A percentile compares a stretch with the other conserved stretches of the same genome.
Evolutionary conservation across 805 yeast genomes (phyloP).

Genomic region (Scheffersomyces ergatensis): DNA sequence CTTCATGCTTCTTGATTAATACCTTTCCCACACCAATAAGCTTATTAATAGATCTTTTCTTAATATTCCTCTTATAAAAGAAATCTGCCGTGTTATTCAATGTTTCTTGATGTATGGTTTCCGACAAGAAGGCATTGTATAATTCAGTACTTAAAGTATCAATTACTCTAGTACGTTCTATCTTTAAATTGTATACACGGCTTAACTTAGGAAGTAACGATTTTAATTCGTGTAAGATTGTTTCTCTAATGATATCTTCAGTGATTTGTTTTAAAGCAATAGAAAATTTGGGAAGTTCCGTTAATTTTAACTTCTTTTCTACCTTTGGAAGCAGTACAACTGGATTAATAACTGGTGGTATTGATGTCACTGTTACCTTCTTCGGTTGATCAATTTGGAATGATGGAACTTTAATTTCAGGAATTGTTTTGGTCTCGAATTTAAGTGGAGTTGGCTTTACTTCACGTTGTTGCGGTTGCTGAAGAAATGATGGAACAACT

Average conservation of each 20-base stretch:
- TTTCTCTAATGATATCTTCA: constrained; percentile 15
- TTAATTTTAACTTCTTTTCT: constrained; percentile 14
- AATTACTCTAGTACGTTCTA: constrained; percentile 24
- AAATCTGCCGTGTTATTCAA: constrained; percentile 46
- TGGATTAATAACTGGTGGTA: not conserved
- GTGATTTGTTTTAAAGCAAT: constrained; percentile 24
- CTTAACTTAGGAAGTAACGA: constrained; percentile 23
- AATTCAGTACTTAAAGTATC: constrained; percentile 48
- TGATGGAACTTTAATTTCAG: constrained; percentile 3
- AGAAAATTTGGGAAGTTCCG: constrained; percentile 22
- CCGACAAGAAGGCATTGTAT: constrained; percentile 60
- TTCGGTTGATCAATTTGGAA: not conserved
- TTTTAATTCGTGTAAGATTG: constrained; percentile 23
- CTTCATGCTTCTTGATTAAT: constrained; percentile 19
- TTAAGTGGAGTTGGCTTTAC: not conserved
- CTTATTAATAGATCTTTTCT: constrained; percentile 22
- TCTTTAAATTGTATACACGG: constrained; percentile 14
- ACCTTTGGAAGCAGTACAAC: constrained; percentile 1
- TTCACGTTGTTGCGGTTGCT: not conserved
- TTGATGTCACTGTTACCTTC: not conserved
- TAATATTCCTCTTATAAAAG: constrained; percentile 29
- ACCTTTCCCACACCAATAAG: constrained; percentile 26
- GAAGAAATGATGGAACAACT: not conserved
- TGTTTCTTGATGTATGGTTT: constrained; percentile 44
- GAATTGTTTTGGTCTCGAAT: not conserved